Evolutionary conservation across 2,329 filamentous ascomycete genomes (phyloP), one percentile per base, ranked within the genome.

Genomic region (Scortechinia acanthostroma): DNA sequence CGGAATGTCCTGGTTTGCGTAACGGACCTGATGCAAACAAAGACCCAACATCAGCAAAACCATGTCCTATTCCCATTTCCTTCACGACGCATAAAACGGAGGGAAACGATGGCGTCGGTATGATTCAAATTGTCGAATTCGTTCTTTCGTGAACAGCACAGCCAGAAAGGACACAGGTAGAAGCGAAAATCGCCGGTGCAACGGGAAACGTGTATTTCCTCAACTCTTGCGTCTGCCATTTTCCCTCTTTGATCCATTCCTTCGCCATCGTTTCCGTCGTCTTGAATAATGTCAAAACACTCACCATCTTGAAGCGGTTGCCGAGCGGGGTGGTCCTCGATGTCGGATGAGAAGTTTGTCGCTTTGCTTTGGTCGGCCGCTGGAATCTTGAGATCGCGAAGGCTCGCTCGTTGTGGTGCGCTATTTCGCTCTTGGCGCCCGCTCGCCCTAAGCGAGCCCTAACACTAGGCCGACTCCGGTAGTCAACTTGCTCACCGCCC

Each of bases 1-100:
- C 63, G 86, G 77, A 69, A 94, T 91, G 70, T 90, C 80, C 66
- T 84, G 88, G 69, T 87, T 87, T 74, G 89, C 89, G 90, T 96
- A 96, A 74, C 91, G 89, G 80, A 95, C 89, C 90, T 94, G 64
- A 47, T 10, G n/a, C 25, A 30, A 30, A 30, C 10, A 30, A 30
- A 30, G n/a, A 10, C 25, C 25, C 25, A 30, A 30, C 25, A 30
- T 30, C 25, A 30, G 25, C 25, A 30, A 30, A n/a, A n/a, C n/a
- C n/a, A n/a, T n/a, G n/a, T n/a, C n/a, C n/a, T n/a, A n/a, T n/a
- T n/a, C n/a, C n/a, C n/a, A n/a, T n/a, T n/a, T n/a, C n/a, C n/a
- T n/a, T n/a, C 25, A 30, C n/a, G 25, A 10, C 10, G 25, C 10
- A 10, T 30, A 10, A 30, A 30, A 10, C 25, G 25, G 25, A 30